phyloP scores from a whole-genome alignment of 176 grass and related monocot genomes.

The Zizania latifolia region DNA sequence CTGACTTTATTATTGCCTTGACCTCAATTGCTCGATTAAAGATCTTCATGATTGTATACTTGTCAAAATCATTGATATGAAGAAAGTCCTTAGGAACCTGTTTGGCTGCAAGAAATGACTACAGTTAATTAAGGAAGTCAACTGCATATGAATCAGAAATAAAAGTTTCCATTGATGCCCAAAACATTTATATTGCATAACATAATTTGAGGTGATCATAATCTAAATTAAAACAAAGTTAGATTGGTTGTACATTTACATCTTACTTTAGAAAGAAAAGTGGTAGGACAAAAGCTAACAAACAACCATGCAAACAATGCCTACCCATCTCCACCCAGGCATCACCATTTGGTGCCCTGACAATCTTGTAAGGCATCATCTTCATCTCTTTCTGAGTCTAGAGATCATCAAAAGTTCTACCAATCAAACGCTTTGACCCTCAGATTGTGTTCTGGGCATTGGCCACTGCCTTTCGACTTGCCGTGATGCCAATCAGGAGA shows the following conservation, averaged over 20 bases:
- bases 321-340: too few species aligned
- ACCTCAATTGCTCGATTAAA: constrained; percentile 74
- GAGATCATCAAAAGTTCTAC: constrained; percentile 68
- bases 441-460: constrained; percentile 83
- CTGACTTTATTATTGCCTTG: constrained; percentile 76
- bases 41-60: constrained; percentile 78
- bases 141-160: neutral
- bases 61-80: constrained; percentile 91
- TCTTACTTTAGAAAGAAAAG: neutral
- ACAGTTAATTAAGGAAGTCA: neutral
- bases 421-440: constrained; percentile 83
- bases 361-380: too few species aligned
- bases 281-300: neutral
- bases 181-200: neutral
- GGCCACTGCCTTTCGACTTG: constrained; percentile 69
- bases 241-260: neutral
- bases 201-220: neutral
- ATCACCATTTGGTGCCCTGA: too few species aligned
- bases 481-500: constrained; percentile 72
- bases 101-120: constrained; percentile 41
- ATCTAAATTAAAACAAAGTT: neutral
- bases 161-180: neutral
- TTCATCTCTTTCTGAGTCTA: constrained; percentile 92
- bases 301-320: neutral
- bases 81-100: constrained; percentile 75